phyloP scores from a whole-genome alignment of 352 stramenopile species.

The Pythium phragmiticola region DNA sequence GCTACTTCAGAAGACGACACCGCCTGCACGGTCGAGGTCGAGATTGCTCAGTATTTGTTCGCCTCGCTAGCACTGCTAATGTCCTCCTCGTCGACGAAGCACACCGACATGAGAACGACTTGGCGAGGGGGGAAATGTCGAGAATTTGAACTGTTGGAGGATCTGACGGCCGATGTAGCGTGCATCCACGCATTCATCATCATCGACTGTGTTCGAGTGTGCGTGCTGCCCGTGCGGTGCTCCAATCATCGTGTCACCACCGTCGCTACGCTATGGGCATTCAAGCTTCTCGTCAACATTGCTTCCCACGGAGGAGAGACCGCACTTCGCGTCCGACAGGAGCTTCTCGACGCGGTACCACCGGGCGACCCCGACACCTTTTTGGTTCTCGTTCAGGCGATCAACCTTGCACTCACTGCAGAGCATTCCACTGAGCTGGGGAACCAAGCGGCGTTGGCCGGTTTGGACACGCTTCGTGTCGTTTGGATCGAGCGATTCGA shows the following conservation, averaged over 20 bases:
- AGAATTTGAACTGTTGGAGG: conserved; percentile 7
- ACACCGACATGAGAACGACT: neutral
- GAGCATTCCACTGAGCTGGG: neutral
- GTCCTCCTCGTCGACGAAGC: neutral
- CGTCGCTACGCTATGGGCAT: conserved; percentile 1
- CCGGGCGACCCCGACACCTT: neutral
- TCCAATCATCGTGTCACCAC: neutral
- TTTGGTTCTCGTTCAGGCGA: neutral
- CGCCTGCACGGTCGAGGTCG: neutral
- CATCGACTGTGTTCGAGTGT: conserved; percentile 1
- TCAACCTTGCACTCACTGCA: neutral
- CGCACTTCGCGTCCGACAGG: conserved; percentile 6
- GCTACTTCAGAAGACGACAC: neutral
- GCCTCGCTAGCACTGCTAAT: conserved; percentile 3
- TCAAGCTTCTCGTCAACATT: conserved; percentile 16
- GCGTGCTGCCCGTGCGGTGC: neutral
- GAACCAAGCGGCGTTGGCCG: conserved; percentile 5
- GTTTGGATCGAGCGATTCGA: conserved; percentile 23
- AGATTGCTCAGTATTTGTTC: conserved; percentile 15
- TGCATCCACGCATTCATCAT: neutral
- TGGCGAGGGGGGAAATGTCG: neutral
- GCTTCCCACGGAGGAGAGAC: conserved; percentile 7
- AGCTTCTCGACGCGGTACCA: conserved; percentile 7
- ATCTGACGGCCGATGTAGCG: conserved; percentile 6
- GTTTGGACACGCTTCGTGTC: conserved; percentile 7